Conservation (phyloP, 2,329 filamentous ascomycete genomes). For the Ophiostoma ips region DNA sequence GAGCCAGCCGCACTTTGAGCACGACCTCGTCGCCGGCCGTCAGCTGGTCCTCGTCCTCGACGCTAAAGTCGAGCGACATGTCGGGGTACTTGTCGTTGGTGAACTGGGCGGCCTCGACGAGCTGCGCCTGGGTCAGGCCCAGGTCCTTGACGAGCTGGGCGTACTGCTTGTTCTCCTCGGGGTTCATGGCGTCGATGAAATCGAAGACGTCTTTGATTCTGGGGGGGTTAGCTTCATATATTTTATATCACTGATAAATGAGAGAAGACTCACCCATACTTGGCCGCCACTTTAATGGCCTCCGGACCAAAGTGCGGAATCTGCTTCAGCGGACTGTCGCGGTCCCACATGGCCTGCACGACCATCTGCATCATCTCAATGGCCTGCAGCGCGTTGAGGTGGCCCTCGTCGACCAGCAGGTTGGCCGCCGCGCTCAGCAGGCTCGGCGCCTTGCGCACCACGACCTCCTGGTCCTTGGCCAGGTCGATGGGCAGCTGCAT, state of each 20-base stretch:
- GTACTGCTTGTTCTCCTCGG: constrained; percentile 78
- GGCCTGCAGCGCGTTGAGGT: constrained; percentile 92
- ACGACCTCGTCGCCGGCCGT: constrained; percentile 69
- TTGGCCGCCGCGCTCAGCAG: constrained; percentile 87
- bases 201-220: constrained; percentile 90
- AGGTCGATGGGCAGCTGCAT: constrained; percentile 95
- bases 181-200: constrained; percentile 98
- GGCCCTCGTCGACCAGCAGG: constrained; percentile 86
- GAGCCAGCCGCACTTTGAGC: constrained; percentile 70
- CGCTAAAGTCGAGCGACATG: constrained; percentile 76
- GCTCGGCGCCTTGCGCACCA: constrained; percentile 72
- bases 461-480: constrained; percentile 85
- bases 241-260: constrained; percentile 9
- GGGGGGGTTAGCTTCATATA: constrained; percentile 16
- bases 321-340: constrained; percentile 91
- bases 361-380: constrained; percentile 99
- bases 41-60: constrained; percentile 69
- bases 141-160: constrained; percentile 62
- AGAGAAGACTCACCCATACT: constrained; percentile 48
- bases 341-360: constrained; percentile 98
- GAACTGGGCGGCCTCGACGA: constrained; percentile 82
- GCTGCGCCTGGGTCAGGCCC: constrained; percentile 64
- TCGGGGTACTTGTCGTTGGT: constrained; percentile 96
- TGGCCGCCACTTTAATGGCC: constrained; percentile 68
- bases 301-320: constrained; percentile 87